Percentiles rank a stretch among this genome's conserved stretches.
phyloP scores from a whole-genome alignment of 768 basidiomycete species.

The Daedaleopsis sinensis region DNA sequence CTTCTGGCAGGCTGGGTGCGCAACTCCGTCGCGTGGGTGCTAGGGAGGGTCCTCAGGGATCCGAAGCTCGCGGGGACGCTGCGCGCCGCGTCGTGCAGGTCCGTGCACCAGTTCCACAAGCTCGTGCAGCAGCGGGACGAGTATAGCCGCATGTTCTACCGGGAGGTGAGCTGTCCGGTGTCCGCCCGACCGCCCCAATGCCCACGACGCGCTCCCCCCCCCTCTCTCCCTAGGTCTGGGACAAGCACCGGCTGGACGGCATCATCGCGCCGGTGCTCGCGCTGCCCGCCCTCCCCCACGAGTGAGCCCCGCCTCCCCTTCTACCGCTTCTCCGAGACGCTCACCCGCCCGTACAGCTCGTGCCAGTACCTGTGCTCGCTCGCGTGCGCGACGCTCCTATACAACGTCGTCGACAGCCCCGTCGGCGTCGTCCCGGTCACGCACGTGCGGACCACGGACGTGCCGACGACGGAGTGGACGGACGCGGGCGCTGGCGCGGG shows the following conservation, averaged over 20 bases:
- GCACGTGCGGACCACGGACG: conserved; percentile 69
- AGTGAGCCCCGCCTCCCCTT: conserved; percentile 40
- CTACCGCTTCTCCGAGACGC: conserved; percentile 11
- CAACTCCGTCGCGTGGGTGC: conserved; percentile 43
- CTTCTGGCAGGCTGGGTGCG: conserved; percentile 43
- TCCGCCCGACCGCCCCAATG: conserved; percentile 13
- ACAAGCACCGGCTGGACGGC: conserved; percentile 66
- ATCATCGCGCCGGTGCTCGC: conserved; percentile 79
- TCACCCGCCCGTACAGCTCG: background rate
- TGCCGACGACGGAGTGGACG: conserved; percentile 63
- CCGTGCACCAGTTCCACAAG: conserved; percentile 52
- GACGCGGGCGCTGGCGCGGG: conserved; percentile 40
- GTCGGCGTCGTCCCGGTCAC: conserved; percentile 81
- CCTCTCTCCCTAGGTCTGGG: conserved; percentile 63
- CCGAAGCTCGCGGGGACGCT: conserved; percentile 46
- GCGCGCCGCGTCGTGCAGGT: conserved; percentile 43
- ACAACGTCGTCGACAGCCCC: conserved; percentile 76
- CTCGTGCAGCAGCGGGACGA: conserved; percentile 47
- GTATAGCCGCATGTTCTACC: conserved; percentile 51
- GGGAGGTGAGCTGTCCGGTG: conserved; percentile 45
- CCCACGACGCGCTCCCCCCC: background rate
- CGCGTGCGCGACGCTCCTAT: conserved; percentile 43
- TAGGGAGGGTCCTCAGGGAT: conserved; percentile 48
- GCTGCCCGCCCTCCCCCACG: conserved; percentile 72
- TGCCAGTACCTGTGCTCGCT: conserved; percentile 2